Base-by-base conservation (phyloP, 1,284 basidiomycete genomes). In the Leccinum subfulvum region DNA sequence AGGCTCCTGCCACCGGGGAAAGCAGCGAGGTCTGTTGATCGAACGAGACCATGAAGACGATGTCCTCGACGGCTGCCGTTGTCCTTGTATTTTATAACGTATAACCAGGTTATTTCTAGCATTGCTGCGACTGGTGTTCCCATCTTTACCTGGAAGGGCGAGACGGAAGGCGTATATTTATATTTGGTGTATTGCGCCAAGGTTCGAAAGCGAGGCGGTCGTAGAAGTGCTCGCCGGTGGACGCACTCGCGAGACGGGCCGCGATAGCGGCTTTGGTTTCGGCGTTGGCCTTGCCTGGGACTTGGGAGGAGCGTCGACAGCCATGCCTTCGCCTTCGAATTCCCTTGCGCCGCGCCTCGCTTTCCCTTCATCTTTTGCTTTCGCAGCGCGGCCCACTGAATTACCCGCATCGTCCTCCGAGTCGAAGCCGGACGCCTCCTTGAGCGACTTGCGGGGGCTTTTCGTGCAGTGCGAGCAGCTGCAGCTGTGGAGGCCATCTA, bases 21-120 rank as follows among this genome's bases (percentile, higher is more conserved):
- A 18, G 89, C 94, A 71, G 87, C 79, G 69, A 99, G 80, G 94
- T 94, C 82, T 99, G 97, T 77, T 98, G 26, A 26, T 26, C 26
- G 26, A 26, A 26, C 26, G 26, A 26, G 26, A 26, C 26, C 26
- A 26, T 26, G 26, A 26, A 26, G 26, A 26, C 26, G 26, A 26
- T 26, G 26, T 26, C 26, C 26, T 26, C 26, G 26, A 26, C 26
- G 26, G 26, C 26, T 26, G 26, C 26, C 26, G 26, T 26, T 26
- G 26, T 26, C 26, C 26, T 26, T 26, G 26, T 26, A 26, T 26
- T 26, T 26, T 26, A 26, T 26, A 26, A 26, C 26, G 26, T 26
- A 26, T 26, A 26, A 26, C 26, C 26, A 26, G 26, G 26, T 26
- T 26, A 26, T 26, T 26, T 26, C 26, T 26, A 26, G 26, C 26